Conservation (phyloP, 208 protist genomes). For the Wallacemonas sp. region DNA sequence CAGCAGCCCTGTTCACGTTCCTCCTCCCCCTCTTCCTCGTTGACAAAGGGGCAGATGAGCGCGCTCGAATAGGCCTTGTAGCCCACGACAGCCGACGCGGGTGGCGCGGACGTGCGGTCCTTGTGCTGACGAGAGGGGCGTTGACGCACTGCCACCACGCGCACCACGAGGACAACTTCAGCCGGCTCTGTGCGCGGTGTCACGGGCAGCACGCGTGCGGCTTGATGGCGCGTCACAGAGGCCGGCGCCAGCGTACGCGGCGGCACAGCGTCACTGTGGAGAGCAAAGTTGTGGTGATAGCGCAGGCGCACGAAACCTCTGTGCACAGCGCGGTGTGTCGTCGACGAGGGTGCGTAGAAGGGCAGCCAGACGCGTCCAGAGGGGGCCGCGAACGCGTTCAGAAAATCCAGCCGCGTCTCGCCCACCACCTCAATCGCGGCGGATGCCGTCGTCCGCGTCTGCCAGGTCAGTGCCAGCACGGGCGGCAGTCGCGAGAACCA, state of each 20-base stretch:
- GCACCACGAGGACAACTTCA: neutral
- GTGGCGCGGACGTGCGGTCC: neutral
- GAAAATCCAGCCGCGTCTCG: slow-evolving; percentile 15
- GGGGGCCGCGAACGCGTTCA: slow-evolving; percentile 19
- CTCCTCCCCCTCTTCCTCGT: no score
- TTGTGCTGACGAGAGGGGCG: neutral
- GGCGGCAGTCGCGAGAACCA: slow-evolving; percentile 24
- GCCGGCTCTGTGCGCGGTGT: neutral
- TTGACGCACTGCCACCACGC: slow-evolving; percentile 11
- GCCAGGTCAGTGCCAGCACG: slow-evolving; percentile 25
- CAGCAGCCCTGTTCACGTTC: no score
- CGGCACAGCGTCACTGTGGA: neutral
- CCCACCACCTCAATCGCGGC: slow-evolving; percentile 19
- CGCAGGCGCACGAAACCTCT: slow-evolving; percentile 43
- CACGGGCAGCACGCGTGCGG: neutral
- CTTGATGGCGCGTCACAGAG: no score
- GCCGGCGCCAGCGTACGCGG: no score
- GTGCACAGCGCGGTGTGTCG: no score
- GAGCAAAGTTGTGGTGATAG: slow-evolving; percentile 53
- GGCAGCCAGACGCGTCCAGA: slow-evolving; percentile 34
- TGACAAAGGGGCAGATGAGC: neutral
- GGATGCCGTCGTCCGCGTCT: neutral
- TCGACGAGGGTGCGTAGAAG: slow-evolving; percentile 11
- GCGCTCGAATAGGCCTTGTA: slow-evolving; percentile 4
- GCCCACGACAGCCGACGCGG: neutral